A percentile compares a stretch with the other conserved stretches of the same genome.
Conservation (phyloP, 148 eudicot genomes). For the Cornus controversa region DNA sequence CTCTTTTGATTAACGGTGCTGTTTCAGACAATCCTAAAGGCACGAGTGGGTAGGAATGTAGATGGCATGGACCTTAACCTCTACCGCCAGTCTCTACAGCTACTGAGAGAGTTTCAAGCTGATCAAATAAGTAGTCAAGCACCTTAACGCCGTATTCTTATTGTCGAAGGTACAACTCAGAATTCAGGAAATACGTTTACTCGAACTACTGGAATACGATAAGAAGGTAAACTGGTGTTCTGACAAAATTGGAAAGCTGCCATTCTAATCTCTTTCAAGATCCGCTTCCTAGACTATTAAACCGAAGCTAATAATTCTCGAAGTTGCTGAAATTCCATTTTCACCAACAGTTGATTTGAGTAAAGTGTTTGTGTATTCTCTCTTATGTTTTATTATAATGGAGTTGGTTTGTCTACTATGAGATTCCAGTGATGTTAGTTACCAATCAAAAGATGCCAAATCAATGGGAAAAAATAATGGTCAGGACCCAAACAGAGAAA, state of each 20-base stretch:
- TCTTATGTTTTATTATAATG: neutral
- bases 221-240: neutral
- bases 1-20: neutral
- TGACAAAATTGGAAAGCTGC: neutral
- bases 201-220: too few species aligned
- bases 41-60: slow-evolving; percentile 89
- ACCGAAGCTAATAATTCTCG: neutral
- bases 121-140: slow-evolving; percentile 36
- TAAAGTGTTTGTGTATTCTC: neutral
- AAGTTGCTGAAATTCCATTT: neutral
- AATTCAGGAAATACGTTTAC: slow-evolving; percentile 1
- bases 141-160: neutral
- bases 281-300: neutral
- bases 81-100: slow-evolving; percentile 69
- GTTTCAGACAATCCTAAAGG: slow-evolving; percentile 67
- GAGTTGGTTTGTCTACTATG: too few species aligned
- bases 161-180: neutral
- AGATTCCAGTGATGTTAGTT: neutral
- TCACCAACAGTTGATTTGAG: neutral
- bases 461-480: neutral
- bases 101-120: slow-evolving; percentile 68
- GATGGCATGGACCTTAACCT: slow-evolving; percentile 91
- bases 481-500: too few species aligned
- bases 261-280: neutral
- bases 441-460: too few species aligned